Evolutionary conservation across 2,329 filamentous ascomycete genomes (phyloP).

Genomic region (Teratosphaeria pseudoeucalypti): DNA sequence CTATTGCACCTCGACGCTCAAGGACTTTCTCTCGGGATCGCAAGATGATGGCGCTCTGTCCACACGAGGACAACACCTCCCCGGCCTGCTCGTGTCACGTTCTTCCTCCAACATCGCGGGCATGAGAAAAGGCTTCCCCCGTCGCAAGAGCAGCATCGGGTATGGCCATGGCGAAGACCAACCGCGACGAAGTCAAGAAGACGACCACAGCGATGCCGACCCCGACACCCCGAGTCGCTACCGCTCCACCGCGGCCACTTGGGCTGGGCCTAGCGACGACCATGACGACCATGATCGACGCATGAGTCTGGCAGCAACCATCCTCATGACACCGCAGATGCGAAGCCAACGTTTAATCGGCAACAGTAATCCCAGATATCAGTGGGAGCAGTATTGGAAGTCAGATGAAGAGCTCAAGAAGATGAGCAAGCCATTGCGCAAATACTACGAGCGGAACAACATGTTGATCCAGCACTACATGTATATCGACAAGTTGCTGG

Average conservation of each 20-base stretch:
- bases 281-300: conserved; percentile 28
- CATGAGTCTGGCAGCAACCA: conserved; percentile 31
- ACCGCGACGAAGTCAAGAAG: conserved; percentile 7
- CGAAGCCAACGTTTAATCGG: conserved; percentile 80
- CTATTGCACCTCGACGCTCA: conserved; percentile 16
- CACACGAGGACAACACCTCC: conserved; percentile 35
- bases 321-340: conserved; percentile 53
- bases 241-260: conserved; percentile 7
- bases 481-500: conserved; percentile 82
- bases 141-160: conserved; percentile 12
- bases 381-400: conserved; percentile 80
- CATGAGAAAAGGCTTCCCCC: conserved; percentile 2
- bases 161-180: conserved; percentile 10
- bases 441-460: conserved; percentile 86
- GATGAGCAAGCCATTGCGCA: conserved; percentile 63
- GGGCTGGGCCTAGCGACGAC: conserved; percentile 10
- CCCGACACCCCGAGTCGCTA: conserved; percentile 6
- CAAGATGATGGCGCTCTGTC: conserved; percentile 30
- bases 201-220: conserved; percentile 10
- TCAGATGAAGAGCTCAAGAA: conserved; percentile 60
- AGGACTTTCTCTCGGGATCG: conserved; percentile 30
- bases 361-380: conserved; percentile 74
- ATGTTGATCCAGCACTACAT: conserved; percentile 81
- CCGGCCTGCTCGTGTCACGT: conserved; percentile 20
- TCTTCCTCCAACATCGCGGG: conserved; percentile 14